phyloP scores from a whole-genome alignment of 257 asterid species.

The Solanum clarkiae region DNA sequence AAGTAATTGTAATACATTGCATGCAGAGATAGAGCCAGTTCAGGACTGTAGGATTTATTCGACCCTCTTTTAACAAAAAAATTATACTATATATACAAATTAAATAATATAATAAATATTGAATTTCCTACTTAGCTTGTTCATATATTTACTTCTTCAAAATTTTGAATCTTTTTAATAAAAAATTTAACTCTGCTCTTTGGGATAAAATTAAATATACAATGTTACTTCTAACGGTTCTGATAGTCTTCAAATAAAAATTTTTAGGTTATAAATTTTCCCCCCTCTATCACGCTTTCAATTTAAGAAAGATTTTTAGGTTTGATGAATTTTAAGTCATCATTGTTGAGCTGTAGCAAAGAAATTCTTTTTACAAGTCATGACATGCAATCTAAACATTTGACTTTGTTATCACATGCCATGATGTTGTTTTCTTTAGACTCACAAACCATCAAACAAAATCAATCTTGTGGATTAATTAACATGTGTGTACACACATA shows the following conservation, averaged over 20 bases:
- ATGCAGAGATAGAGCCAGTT: neutral
- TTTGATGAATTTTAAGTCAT: neutral
- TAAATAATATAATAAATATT: neutral
- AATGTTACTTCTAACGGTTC: neutral
- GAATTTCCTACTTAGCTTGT: neutral
- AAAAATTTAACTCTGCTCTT: neutral
- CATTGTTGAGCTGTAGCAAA: neutral
- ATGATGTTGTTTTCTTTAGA: neutral
- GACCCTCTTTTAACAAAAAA: neutral
- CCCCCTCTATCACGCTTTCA: neutral
- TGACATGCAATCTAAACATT: neutral
- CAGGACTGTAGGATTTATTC: neutral
- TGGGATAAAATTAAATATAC: neutral
- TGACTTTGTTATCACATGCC: neutral
- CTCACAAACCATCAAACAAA: neutral
- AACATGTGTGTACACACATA: neutral
- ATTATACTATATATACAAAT: too few species aligned
- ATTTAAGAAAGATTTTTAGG: neutral
- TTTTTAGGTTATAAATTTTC: neutral
- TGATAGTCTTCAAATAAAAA: neutral
- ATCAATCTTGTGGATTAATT: neutral
- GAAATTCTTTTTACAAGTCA: neutral
- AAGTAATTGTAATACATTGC: neutral
- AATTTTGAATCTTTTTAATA: neutral
- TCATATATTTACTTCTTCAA: neutral